These are phyloP conservation scores for Coemansia aciculifera DNA, from an alignment of 192 early-diverging fungal species.

Conservation along the genomic window DNA sequence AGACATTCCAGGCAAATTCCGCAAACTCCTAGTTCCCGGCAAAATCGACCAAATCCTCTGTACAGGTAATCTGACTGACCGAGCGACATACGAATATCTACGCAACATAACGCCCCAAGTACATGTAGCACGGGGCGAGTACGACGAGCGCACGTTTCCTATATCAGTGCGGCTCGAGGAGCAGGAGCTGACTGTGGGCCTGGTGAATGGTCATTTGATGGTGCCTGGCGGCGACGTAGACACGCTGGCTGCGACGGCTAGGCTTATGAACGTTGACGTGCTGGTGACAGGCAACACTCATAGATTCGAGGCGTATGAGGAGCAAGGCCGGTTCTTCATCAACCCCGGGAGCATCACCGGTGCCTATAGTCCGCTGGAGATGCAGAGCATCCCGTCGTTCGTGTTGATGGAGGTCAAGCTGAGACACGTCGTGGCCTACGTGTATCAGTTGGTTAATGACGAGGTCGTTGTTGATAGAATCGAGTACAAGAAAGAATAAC, in stretches of 20 bases:
- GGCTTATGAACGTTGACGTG: slow-evolving; percentile 91
- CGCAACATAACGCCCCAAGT: slow-evolving; percentile 77
- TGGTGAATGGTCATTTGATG: slow-evolving; percentile 87
- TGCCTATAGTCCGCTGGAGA: slow-evolving; percentile 60
- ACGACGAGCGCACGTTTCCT: slow-evolving; percentile 67
- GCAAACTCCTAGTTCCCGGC: slow-evolving; percentile 88
- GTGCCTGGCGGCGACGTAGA: slow-evolving; percentile 64
- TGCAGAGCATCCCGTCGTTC: slow-evolving; percentile 76
- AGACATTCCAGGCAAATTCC: slow-evolving; percentile 89
- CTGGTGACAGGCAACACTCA: slow-evolving; percentile 88
- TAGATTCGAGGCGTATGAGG: slow-evolving; percentile 87
- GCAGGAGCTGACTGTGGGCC: slow-evolving; percentile 65
- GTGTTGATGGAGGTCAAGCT: slow-evolving; percentile 93
- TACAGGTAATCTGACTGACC: slow-evolving; percentile 85
- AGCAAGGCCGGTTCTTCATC: slow-evolving; percentile 88
- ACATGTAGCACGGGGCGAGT: slow-evolving; percentile 78
- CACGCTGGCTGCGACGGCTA: slow-evolving; percentile 70
- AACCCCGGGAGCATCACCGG: slow-evolving; percentile 97
- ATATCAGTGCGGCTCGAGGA: slow-evolving; percentile 66
- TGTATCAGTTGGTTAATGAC: slow-evolving; percentile 89
- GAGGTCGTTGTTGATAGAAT: slow-evolving; percentile 94
- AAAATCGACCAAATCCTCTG: slow-evolving; percentile 96
- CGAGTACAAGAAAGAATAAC: slow-evolving; percentile 70
- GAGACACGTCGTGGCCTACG: slow-evolving; percentile 74
- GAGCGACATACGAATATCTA: slow-evolving; percentile 86